Evolutionary conservation across 306 rosid species (phyloP), one percentile per base, ranked within the genome.

Genomic region (Cicer cuneatum): DNA sequence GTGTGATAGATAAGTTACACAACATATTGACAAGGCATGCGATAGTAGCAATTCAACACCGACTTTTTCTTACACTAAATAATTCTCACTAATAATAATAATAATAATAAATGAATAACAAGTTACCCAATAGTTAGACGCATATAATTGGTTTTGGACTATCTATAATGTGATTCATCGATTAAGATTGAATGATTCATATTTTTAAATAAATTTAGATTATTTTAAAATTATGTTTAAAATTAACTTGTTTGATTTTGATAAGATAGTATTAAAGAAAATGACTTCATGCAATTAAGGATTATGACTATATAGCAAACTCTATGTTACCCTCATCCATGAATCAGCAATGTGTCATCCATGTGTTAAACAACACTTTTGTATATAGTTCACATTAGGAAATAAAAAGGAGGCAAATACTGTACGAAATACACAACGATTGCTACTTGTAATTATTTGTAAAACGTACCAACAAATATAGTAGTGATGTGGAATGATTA

Each of bases 1-100:
- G 37, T 72, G 83, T 73, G 73, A 68, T 43, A 62, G 74, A 63
- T 77, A 81, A 71, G 77, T 62, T 81, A 69, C 51, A 52, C 42
- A 77, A 51, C 67, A 52, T 7, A 39, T 49, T 74, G 84, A 74
- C 76, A 42, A 5, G 42, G 53, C 65, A 48, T 60, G 24, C 41
- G 68, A 64, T 10, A 54, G 42, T 14, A 57, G 21, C 39, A 81
- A 72, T 65, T 65, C 13, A 64, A 73, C 40, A 67, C 10, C 48
- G 66, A 48, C 56, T 21, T 65, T 45, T 63, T 8, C 8, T 14
- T 49, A 21, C 2, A 21, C 6, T 6, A 3, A 35, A 49, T 29
- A 69, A 24, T 53, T 38, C 69, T 66, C 71, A 65, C 74, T 18
- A 15, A 21, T 5, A 14, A 15, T 40, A 38, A 48, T 1, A 14